Evolutionary conservation across 2,329 filamentous ascomycete genomes (phyloP).

Genomic region (Escovopsis weberi): DNA sequence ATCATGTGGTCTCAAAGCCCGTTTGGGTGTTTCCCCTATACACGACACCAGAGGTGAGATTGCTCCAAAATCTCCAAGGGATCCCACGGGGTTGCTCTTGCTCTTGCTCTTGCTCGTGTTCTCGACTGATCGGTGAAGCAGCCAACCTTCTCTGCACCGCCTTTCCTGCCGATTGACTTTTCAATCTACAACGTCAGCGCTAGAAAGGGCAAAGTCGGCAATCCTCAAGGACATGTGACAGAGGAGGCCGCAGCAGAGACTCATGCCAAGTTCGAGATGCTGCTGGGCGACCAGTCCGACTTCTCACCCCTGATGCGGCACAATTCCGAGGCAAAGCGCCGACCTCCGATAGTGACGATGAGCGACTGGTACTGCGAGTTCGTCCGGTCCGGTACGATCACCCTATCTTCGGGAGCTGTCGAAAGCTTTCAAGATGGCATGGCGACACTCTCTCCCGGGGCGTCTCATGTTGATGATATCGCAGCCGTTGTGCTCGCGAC

Average conservation of each 20-base stretch:
- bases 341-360: conserved; percentile 51
- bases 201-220: conserved; percentile 42
- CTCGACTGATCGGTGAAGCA: conserved; percentile 8
- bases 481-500: conserved; percentile 60
- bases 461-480: conserved; percentile 34
- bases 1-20: conserved; percentile 55
- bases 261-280: conserved; percentile 34
- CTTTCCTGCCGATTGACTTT: conserved; percentile 61
- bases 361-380: conserved; percentile 62
- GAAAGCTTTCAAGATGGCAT: conserved; percentile 20
- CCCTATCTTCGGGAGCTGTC: conserved; percentile 32
- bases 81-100: no score
- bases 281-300: conserved; percentile 39
- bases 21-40: conserved; percentile 56
- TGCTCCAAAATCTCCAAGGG: no score
- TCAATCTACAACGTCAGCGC: conserved; percentile 54
- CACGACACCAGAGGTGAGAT: conserved; percentile 33
- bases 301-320: conserved; percentile 27
- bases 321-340: conserved; percentile 21
- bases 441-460: conserved; percentile 17
- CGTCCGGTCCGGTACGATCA: conserved; percentile 49
- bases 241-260: conserved; percentile 38
- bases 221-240: conserved; percentile 50
- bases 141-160: conserved; percentile 33
- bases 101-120: no score